These are phyloP conservation scores for Puccinia triticina DNA, from an alignment of 1,284 basidiomycete genomes.

Conservation along the genomic window DNA sequence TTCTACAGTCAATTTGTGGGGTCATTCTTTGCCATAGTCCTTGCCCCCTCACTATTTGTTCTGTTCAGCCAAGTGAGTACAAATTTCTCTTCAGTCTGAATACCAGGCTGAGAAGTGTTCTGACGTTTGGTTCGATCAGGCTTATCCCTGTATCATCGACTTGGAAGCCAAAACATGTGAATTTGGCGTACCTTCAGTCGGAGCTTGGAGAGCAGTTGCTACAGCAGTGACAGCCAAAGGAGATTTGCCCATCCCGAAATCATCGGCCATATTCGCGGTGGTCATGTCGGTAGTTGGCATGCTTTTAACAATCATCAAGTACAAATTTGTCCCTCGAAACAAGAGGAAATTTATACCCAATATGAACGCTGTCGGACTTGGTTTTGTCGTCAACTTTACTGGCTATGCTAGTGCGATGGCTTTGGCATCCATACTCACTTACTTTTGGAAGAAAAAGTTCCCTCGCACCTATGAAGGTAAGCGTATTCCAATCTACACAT, in stretches of 20 bases:
- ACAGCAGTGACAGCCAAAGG: conserved; percentile 63
- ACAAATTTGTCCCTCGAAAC: conserved; percentile 66
- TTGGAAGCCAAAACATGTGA: conserved; percentile 63
- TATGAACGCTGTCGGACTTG: conserved; percentile 70
- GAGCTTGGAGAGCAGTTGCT: conserved; percentile 70
- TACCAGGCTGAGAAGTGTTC: conserved; percentile 7
- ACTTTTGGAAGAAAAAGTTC: conserved; percentile 65
- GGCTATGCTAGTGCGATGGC: conserved; percentile 67
- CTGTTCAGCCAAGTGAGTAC: conserved; percentile 64
- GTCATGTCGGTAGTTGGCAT: conserved; percentile 65
- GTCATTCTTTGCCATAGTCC: conserved; percentile 67
- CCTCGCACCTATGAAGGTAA: conserved; percentile 63
- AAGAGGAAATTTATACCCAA: conserved; percentile 68
- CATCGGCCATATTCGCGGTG: conserved; percentile 71
- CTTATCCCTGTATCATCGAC: conserved; percentile 69
- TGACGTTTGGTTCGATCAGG: conserved; percentile 61
- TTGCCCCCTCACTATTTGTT: conserved; percentile 68
- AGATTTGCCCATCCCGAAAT: conserved; percentile 64
- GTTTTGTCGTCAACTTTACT: conserved; percentile 66
- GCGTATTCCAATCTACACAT: neutral
- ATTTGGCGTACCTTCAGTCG: conserved; percentile 68
- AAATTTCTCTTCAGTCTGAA: neutral
- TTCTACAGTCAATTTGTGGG: conserved; percentile 70
- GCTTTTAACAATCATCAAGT: conserved; percentile 65
- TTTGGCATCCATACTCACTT: conserved; percentile 58